These are phyloP conservation scores for Panaeolus cyanescens DNA, from an alignment of 768 basidiomycete species.

Conservation along the genomic window DNA sequence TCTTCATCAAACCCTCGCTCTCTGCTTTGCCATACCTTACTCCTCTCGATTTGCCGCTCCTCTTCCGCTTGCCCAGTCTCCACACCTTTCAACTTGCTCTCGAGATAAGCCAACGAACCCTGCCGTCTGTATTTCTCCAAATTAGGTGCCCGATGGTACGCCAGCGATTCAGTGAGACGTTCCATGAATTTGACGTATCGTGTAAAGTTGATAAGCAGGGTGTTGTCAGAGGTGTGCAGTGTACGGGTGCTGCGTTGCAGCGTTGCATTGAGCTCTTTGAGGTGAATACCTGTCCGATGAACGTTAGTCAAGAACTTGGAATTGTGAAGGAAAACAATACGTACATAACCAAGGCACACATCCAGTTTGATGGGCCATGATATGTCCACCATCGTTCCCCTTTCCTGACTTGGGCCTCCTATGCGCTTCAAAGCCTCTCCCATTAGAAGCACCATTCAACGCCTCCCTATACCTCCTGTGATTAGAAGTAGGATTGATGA, in stretches of 20 bases:
- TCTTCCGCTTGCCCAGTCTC: conserved; percentile 28
- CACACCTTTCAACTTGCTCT: conserved; percentile 35
- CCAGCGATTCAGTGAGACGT: conserved; percentile 30
- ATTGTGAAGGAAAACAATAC: neutral
- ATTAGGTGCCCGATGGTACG: conserved; percentile 33
- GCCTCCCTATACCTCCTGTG: conserved; percentile 39
- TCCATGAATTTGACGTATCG: conserved; percentile 40
- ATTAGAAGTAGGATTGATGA: conserved; percentile 35
- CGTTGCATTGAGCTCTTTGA: conserved; percentile 34
- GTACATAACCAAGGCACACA: neutral
- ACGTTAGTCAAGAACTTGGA: neutral
- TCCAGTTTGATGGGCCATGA: neutral
- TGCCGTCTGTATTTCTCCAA: conserved; percentile 30
- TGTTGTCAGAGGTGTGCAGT: conserved; percentile 30
- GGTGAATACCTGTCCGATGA: conserved; percentile 23
- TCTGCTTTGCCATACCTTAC: conserved; percentile 27
- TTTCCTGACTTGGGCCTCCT: neutral
- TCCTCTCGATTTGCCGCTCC: conserved; percentile 33
- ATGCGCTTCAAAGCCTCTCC: neutral
- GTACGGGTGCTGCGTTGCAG: conserved; percentile 31
- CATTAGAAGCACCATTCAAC: conserved; percentile 23
- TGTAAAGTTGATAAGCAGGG: conserved; percentile 42
- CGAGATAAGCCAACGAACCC: conserved; percentile 43
- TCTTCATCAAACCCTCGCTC: conserved; percentile 18
- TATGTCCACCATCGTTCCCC: too few species aligned